phyloP scores from a whole-genome alignment of 2,329 filamentous ascomycete genomes.

The Trichoderma citrinoviride region DNA sequence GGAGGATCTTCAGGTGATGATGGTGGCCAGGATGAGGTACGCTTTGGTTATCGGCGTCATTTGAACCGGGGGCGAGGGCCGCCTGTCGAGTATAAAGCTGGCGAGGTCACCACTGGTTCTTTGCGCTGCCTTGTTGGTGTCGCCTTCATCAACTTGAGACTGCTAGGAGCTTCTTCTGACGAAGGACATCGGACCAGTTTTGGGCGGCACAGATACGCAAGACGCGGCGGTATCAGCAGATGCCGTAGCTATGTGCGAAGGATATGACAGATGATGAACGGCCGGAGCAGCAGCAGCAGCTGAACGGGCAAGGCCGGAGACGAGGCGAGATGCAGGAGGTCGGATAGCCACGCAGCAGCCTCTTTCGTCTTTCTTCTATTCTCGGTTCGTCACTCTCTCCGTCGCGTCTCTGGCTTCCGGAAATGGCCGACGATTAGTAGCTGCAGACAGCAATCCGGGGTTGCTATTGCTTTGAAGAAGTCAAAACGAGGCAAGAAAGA shows the following conservation, averaged over 20 bases:
- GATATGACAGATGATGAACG: slow-evolving; percentile 18
- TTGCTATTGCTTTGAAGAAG: neutral
- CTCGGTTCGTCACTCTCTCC: no score
- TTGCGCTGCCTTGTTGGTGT: neutral
- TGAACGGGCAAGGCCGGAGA: neutral
- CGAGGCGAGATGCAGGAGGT: slow-evolving; percentile 1
- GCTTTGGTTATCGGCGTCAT: slow-evolving; percentile 58
- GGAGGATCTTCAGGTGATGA: slow-evolving; percentile 46
- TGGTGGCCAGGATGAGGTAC: slow-evolving; percentile 56
- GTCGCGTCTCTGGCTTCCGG: slow-evolving; percentile 11
- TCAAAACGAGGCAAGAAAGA: slow-evolving; percentile 16
- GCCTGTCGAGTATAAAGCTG: slow-evolving; percentile 4
- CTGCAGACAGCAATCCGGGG: no score
- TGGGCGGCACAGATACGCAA: slow-evolving; percentile 4
- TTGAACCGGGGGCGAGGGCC: slow-evolving; percentile 31
- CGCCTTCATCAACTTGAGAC: neutral
- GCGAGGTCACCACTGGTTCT: neutral
- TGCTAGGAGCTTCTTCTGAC: neutral
- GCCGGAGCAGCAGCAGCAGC: slow-evolving; percentile 7
- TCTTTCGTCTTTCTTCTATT: neutral
- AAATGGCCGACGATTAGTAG: neutral
- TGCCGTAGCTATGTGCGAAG: slow-evolving; percentile 2
- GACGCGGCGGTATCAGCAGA: slow-evolving; percentile 6
- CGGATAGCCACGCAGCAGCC: neutral
- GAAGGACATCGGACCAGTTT: slow-evolving; percentile 16